Percentiles rank a stretch among this genome's conserved stretches.
Conservation (phyloP, 1,284 basidiomycete genomes). For the Wallemia mellicola region DNA sequence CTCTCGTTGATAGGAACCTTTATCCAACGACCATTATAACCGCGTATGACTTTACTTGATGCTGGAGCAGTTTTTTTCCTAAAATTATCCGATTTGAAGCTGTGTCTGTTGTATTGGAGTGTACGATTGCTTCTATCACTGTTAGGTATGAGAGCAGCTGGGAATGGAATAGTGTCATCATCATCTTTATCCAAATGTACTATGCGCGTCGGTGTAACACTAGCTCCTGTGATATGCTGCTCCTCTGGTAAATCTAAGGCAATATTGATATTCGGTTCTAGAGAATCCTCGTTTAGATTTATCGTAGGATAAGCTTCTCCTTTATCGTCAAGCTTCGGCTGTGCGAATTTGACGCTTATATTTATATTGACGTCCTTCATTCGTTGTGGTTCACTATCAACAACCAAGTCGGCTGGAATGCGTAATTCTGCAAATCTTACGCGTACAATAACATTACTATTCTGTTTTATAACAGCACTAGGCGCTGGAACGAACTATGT, state of each 20-base stretch:
- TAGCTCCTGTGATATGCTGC: not conserved
- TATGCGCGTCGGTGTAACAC: not conserved
- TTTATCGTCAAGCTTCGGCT: not conserved
- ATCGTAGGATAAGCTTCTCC: not conserved
- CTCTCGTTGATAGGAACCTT: too few species aligned
- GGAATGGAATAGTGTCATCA: not conserved
- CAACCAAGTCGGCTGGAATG: not conserved
- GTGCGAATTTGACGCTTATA: not conserved
- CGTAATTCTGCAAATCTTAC: not conserved
- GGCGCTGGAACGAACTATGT: not conserved
- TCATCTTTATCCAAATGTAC: not conserved
- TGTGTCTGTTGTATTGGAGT: not conserved
- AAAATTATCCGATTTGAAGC: not conserved
- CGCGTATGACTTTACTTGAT: not conserved
- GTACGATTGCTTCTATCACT: not conserved
- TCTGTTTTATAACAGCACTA: not conserved
- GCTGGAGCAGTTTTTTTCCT: not conserved
- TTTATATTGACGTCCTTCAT: not conserved
- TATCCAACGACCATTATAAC: not conserved
- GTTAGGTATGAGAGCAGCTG: not conserved
- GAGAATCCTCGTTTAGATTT: not conserved
- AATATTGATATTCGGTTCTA: not conserved
- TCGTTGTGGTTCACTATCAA: not conserved
- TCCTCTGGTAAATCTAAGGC: not conserved
- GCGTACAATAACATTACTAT: not conserved